Conservation (phyloP, 306 rosid genomes). For the Quercus bicolor region DNA sequence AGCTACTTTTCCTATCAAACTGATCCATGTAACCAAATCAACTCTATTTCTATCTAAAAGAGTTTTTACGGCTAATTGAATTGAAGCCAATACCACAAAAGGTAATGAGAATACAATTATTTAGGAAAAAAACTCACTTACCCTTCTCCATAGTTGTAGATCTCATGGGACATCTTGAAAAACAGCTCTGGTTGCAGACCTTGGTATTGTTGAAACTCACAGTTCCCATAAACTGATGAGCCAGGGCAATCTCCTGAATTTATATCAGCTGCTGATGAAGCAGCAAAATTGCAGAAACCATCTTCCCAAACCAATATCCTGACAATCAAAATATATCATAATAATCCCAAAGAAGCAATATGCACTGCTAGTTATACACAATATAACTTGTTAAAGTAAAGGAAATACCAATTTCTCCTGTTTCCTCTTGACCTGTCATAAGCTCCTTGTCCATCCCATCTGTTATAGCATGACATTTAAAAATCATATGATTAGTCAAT, state of each 20-base stretch:
- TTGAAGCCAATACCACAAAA: neutral
- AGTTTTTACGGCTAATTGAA: constrained; percentile 1
- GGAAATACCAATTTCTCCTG: constrained; percentile 84
- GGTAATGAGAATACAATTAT: neutral
- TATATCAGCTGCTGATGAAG: constrained; percentile 66
- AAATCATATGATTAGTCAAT: neutral
- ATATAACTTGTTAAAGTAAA: neutral
- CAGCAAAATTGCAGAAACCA: constrained; percentile 95
- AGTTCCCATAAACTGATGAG: constrained; percentile 57
- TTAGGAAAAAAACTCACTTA: constrained; percentile 10
- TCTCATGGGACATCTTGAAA: constrained; percentile 99
- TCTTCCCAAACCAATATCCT: constrained; percentile 99
- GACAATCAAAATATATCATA: constrained; percentile 15
- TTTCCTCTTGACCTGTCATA: constrained; percentile 97
- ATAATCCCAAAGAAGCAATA: neutral
- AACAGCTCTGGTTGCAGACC: constrained; percentile 94
- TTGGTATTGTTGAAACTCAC: constrained; percentile 66
- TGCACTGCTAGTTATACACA: neutral
- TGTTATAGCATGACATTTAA: constrained; percentile 15
- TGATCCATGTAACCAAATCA: constrained; percentile 29
- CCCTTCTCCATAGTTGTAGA: constrained; percentile 99
- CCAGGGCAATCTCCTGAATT: constrained; percentile 55
- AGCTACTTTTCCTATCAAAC: constrained; percentile 97
- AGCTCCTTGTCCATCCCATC: constrained; percentile 98
- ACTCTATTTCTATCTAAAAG: neutral